These are phyloP conservation scores for Datura wrightii DNA, from an alignment of 257 asterid species.

Conservation along the genomic window DNA sequence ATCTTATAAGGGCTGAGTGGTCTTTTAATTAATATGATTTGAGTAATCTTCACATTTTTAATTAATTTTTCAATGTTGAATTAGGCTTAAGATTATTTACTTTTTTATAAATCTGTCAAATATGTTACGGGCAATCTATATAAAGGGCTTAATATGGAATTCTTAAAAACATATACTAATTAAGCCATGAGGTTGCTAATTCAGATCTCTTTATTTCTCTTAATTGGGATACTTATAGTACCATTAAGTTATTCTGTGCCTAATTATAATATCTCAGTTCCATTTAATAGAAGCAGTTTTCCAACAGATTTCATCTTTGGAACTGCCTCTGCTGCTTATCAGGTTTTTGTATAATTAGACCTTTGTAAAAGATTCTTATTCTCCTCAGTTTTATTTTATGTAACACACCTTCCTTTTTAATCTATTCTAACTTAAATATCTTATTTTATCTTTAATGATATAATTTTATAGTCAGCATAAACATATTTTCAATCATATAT, in stretches of 20 bases:
- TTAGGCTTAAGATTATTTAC: no score
- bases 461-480: not conserved
- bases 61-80: no score
- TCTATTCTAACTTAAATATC: not conserved
- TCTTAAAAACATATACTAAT: not conserved
- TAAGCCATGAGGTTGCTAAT: not conserved
- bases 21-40: no score
- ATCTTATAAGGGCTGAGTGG: no score
- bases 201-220: slow-evolving; percentile 10
- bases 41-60: no score
- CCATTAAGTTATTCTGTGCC: not conserved
- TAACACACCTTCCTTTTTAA: not conserved
- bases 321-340: slow-evolving; percentile 34
- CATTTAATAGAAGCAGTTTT: slow-evolving; percentile 35
- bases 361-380: not conserved
- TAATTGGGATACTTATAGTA: not conserved
- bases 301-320: slow-evolving; percentile 35
- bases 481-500: not conserved
- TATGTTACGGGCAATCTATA: not conserved
- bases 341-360: not conserved
- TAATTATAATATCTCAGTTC: not conserved
- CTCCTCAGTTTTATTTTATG: not conserved
- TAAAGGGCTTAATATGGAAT: slow-evolving; percentile 21
- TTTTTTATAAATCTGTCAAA: no score
- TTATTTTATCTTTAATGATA: not conserved